Evolutionary conservation across 208 protist genomes (phyloP), one percentile per base, ranked within the genome.

Genomic region (Crithidia mellificae): DNA sequence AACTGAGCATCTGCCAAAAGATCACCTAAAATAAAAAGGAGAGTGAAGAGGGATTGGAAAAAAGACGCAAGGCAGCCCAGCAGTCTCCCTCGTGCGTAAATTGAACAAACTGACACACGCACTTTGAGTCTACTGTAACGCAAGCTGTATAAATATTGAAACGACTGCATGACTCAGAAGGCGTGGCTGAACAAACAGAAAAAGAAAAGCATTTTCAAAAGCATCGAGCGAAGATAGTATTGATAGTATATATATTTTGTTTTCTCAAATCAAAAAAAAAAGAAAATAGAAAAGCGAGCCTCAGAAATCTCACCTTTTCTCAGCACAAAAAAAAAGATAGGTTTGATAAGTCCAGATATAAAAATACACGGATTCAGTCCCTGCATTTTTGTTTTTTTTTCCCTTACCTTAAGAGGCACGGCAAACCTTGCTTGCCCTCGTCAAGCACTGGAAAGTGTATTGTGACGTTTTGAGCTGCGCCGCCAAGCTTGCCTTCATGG

Each of bases 181-280:
- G n/a, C n/a, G n/a, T n/a, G n/a, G n/a, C n/a, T n/a, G n/a, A n/a
- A n/a, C n/a, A n/a, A n/a, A n/a, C n/a, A n/a, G n/a, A n/a, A n/a
- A n/a, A n/a, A n/a, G n/a, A n/a, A n/a, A n/a, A n/a, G n/a, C n/a
- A n/a, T n/a, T n/a, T n/a, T n/a, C n/a, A n/a, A n/a, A n/a, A n/a
- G n/a, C n/a, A n/a, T n/a, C n/a, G n/a, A n/a, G n/a, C n/a, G n/a
- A n/a, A n/a, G n/a, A n/a, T n/a, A n/a, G 12, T 41, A 41, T 41
- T 15, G 36, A 41, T 41, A 12, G 36, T 12, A 41, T 41, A 41
- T 41, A 12, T 41, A 15, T 41, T 41, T 41, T 12, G 9, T 41
- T 41, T 41, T 41, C 44, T 22, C 11, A 50, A 50, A 50, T 8
- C 7, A 53, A 53, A 53, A 6, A 2, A 53, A 53, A 53, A 53